A percentile compares a stretch with the other conserved stretches of the same genome.
These are phyloP conservation scores for Oryza rufipogon DNA, from an alignment of 176 grass and related monocot genomes.

Conservation along the genomic window DNA sequence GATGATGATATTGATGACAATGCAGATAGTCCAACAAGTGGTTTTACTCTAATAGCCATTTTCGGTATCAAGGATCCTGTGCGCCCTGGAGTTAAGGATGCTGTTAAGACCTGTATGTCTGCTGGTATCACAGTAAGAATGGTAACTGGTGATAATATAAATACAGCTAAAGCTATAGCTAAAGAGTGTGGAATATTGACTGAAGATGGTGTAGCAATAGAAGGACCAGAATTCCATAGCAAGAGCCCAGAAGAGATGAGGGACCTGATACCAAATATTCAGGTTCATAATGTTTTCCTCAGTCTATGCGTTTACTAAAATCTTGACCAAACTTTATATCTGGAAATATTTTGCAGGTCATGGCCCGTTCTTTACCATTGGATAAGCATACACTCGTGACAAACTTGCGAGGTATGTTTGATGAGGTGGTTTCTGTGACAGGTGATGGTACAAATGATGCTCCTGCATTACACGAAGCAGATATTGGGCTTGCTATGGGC, in stretches of 20 bases:
- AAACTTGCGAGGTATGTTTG: constrained; percentile 77
- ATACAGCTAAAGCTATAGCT: constrained; percentile 97
- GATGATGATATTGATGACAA: constrained; percentile 44
- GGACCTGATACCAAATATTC: constrained; percentile 78
- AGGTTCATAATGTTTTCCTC: constrained; percentile 53
- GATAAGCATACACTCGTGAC: constrained; percentile 94
- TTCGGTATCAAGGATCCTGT: constrained; percentile 98
- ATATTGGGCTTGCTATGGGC: constrained; percentile 98
- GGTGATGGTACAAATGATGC: constrained; percentile 98
- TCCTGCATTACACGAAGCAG: constrained; percentile 92
- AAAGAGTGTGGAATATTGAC: constrained; percentile 92
- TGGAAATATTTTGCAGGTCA: constrained; percentile 61
- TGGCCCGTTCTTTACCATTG: constrained; percentile 91
- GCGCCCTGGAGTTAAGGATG: constrained; percentile 82
- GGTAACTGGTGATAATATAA: constrained; percentile 96
- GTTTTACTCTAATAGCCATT: constrained; percentile 79
- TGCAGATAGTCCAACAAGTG: constrained; percentile 60
- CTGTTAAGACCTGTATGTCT: constrained; percentile 73
- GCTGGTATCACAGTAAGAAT: constrained; percentile 90
- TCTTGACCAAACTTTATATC: constrained; percentile 11
- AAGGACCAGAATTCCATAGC: constrained; percentile 73
- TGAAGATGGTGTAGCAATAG: constrained; percentile 80
- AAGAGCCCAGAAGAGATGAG: constrained; percentile 80
- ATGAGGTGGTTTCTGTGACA: constrained; percentile 89
- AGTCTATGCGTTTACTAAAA: background rate